Evolutionary conservation across 345 rosid genomes (phyloP).

Genomic region (Syzygium aromaticum): DNA sequence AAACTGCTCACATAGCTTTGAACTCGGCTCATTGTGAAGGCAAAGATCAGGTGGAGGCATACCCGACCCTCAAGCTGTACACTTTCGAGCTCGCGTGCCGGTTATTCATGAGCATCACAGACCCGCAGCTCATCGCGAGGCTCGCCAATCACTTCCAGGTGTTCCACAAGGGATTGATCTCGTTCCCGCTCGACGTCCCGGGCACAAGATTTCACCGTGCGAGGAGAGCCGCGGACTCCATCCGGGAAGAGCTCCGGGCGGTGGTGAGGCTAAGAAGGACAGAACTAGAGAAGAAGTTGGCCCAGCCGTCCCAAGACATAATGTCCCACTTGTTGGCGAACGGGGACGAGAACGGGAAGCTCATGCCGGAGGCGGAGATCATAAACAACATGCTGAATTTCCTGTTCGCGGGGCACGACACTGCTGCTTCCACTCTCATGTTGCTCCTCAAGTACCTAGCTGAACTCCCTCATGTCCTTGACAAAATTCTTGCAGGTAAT

Average conservation of each 20-base stretch:
- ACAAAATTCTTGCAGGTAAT: conserved; percentile 12
- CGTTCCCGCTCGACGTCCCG: conserved; percentile 6
- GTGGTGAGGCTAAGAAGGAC: conserved; percentile 4
- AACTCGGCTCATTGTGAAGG: conserved; percentile 2
- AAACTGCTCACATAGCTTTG: background rate
- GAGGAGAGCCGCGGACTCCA: conserved; percentile 11
- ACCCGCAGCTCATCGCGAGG: conserved; percentile 4
- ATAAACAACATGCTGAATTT: conserved; percentile 14
- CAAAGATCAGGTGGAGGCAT: conserved; percentile 8
- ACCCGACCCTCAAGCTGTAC: conserved; percentile 8
- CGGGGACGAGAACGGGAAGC: conserved; percentile 11
- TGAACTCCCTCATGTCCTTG: conserved; percentile 13
- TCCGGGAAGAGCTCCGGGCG: conserved; percentile 10
- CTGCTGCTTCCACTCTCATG: conserved; percentile 6
- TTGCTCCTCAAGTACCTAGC: conserved; percentile 16
- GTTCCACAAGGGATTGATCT: conserved; percentile 11
- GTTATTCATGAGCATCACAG: conserved; percentile 15
- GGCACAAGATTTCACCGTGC: conserved; percentile 13
- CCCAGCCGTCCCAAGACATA: conserved; percentile 4
- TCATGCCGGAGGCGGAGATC: conserved; percentile 21
- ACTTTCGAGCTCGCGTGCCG: conserved; percentile 20
- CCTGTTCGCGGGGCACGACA: conserved; percentile 25
- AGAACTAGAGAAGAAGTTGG: conserved; percentile 10
- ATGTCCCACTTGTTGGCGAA: conserved; percentile 15
- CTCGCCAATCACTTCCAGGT: conserved; percentile 8